phyloP scores from a whole-genome alignment of 805 yeast species.

The Kuraishia molischiana region DNA sequence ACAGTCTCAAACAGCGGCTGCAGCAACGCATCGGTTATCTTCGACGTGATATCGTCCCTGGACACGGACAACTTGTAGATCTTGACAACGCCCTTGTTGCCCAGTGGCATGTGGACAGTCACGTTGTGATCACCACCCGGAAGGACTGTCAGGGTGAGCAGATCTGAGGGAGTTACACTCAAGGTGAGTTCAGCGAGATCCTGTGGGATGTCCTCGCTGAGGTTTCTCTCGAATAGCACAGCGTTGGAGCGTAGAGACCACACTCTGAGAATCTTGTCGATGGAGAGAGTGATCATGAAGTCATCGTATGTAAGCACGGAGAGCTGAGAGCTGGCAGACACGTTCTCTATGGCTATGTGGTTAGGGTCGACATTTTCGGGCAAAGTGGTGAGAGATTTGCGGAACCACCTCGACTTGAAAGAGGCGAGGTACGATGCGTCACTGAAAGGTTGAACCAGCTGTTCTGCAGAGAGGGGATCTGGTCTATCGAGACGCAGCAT shows the following conservation, averaged over 20 bases:
- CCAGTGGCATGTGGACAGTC: conserved; percentile 17
- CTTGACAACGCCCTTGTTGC: conserved; percentile 9
- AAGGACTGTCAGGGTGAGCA: conserved; percentile 5
- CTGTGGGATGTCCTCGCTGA: conserved; percentile 14
- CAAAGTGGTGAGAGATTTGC: conserved; percentile 6
- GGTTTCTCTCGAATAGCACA: conserved; percentile 9
- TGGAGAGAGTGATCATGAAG: conserved; percentile 37
- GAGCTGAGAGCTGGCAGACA: conserved; percentile 8
- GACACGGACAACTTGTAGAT: conserved; percentile 11
- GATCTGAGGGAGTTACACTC: conserved; percentile 8
- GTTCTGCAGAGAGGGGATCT: conserved; percentile 4
- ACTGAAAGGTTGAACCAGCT: conserved; percentile 29
- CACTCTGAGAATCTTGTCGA: conserved; percentile 42
- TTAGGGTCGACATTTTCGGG: conserved; percentile 1
- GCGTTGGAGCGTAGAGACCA: conserved; percentile 43
- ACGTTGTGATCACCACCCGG: conserved; percentile 8
- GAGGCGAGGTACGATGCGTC: conserved; percentile 37
- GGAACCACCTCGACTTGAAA: conserved; percentile 18
- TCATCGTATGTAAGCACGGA: conserved; percentile 8
- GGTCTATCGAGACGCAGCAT: conserved; percentile 42
- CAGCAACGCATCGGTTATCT: background rate
- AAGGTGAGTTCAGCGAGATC: conserved; percentile 2
- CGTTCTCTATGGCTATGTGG: background rate
- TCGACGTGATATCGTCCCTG: background rate
- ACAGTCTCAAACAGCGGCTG: background rate